Base-by-base conservation (phyloP, 169 alveolate genomes). In the Eimeria praecox region DNA sequence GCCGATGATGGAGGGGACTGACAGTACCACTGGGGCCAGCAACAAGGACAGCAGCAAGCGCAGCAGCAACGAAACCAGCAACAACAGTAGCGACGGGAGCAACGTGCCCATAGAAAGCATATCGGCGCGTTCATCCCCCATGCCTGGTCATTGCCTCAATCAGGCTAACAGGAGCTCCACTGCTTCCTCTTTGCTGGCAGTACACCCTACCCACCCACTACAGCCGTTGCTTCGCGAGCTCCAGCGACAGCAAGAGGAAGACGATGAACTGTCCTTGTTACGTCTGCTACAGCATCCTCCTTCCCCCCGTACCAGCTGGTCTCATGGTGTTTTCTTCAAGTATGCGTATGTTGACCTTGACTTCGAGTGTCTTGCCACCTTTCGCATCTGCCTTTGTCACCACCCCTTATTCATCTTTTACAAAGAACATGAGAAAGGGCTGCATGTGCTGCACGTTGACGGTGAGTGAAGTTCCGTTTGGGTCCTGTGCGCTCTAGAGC, bases 251-350 rank as follows among this genome's bases (percentile, higher is more conserved):
- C 82, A 87, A 69, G 93, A 87, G 30, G 93, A 87, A 24, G 93
- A 87, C 52, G 93, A 87, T 35, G 93, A 46, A 35, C 71, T 87
- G 38, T 87, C 93, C 40, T 62, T 87, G 78, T 24, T 87, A 75
- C 78, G 80, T 24, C 82, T 87, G 54, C 93, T 87, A 59, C 93
- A 87, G 44, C 59, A 87, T 62, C 38, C 93, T 87, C 82, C 93
- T 62, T 54, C 93, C 3, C 71, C 93, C 44, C 93, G 93, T 46
- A 59, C 82, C 80, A 87, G 93, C 83, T 87, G 93, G 93, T 87
- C 96, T n/a, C 96, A 94, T 73, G 96, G 96, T 38, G 96, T 94
- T 64, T 94, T 83, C 69, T 94, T 94, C 90, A 94, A 94, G 91
- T 94, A 94, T 56, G 96, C 94, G 22, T 86, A 80, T 22, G 92